Evolutionary conservation across 2,329 filamentous ascomycete genomes (phyloP), one percentile per base, ranked within the genome.

Genomic region (Tolypocladium sp.): DNA sequence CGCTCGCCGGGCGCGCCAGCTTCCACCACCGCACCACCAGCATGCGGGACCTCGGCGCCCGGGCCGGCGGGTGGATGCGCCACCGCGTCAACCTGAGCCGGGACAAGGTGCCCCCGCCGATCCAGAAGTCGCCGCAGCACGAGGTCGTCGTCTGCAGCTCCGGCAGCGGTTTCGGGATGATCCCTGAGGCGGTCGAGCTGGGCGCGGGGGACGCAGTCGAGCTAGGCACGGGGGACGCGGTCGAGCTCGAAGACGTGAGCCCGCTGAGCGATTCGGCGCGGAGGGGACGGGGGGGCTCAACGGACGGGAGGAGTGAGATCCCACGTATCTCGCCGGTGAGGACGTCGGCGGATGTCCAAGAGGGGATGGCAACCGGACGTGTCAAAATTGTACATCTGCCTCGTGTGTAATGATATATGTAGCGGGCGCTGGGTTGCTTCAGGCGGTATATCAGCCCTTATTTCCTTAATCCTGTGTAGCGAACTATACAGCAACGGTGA

Each of bases 21-120:
- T 17, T 37, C 12, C 56, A 57, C n/a, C 35, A 25, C 20, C 37
- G 35, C 25, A 25, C n/a, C 49, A 57, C 58, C 3, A 68, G 67
- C 38, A 59, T 70, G 57, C 63, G 64, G 1, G 65, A 65, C 33
- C 59, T 72, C 1, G 65, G 65, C 56, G 57, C 64, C 57, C 68
- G 65, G 56, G 63, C 67, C 0, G 57, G 66, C n/a, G 64, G 63
- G 27, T 71, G 71, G 69, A 64, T 67, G 33, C 65, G 66, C 17
- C 61, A 63, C n/a, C 69, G 64, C 54, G 64, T 64, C 20, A 61
- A 58, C 27, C 44, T 59, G 10, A 62, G 56, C 57, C 41, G 58
- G 25, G 55, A 60, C 52, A 58, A 56, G 53, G n/a, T 25, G 20
- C 25, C 51, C 1, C 17, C 30, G 25, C 33, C 30, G 27, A 37